Evolutionary conservation across 495 filamentous ascomycete species (phyloP).

Genomic region (Hyaloscypha bicolor): DNA sequence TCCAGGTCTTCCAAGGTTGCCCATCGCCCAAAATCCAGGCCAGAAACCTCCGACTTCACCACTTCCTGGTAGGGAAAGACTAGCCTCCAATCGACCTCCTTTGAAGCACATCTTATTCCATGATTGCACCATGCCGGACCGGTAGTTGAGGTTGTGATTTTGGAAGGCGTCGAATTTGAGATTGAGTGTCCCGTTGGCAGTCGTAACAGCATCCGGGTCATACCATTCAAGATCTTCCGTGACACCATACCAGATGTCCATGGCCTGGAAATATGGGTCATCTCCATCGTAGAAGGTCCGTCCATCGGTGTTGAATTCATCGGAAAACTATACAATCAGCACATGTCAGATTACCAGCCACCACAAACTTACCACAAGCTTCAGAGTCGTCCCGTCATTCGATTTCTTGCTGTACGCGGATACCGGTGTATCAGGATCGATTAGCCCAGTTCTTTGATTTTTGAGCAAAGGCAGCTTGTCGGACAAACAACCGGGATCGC

Average conservation of each 20-base stretch:
- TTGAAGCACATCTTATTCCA: slow-evolving; percentile 84
- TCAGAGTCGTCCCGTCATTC: slow-evolving; percentile 61
- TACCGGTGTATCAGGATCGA: slow-evolving; percentile 73
- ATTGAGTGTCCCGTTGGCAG: slow-evolving; percentile 66
- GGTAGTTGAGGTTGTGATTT: slow-evolving; percentile 70
- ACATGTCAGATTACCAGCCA: slow-evolving; percentile 28
- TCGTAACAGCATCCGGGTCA: slow-evolving; percentile 75
- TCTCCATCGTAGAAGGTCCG: slow-evolving; percentile 76
- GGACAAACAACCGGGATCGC: slow-evolving; percentile 58
- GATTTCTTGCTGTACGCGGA: slow-evolving; percentile 58
- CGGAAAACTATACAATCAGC: slow-evolving; percentile 60
- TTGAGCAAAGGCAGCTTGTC: slow-evolving; percentile 57
- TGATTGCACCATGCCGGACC: slow-evolving; percentile 81
- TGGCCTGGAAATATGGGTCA: slow-evolving; percentile 70
- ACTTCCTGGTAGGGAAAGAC: slow-evolving; percentile 70
- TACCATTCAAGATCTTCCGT: slow-evolving; percentile 84
- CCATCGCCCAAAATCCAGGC: slow-evolving; percentile 85
- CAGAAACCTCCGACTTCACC: slow-evolving; percentile 74
- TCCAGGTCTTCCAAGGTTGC: slow-evolving; percentile 70
- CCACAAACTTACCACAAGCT: slow-evolving; percentile 51
- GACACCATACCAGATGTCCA: slow-evolving; percentile 81
- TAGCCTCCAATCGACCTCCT: slow-evolving; percentile 76
- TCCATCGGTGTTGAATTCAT: slow-evolving; percentile 74
- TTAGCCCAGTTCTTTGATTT: slow-evolving; percentile 61
- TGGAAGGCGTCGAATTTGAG: slow-evolving; percentile 67